Conservation (phyloP, 345 rosid genomes). For the Limnanthes douglasii region DNA sequence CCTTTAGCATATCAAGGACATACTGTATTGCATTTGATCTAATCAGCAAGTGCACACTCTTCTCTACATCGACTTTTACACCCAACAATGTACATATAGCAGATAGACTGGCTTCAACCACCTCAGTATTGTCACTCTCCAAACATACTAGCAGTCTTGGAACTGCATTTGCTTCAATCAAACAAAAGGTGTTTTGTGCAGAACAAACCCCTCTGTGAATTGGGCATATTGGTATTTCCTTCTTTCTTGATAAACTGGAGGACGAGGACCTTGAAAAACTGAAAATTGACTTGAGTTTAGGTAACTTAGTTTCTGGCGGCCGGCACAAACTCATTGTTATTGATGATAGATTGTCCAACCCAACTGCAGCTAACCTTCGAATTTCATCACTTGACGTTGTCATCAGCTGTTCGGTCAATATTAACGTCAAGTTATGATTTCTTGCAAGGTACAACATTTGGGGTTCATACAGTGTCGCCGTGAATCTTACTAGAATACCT, state of each 20-base stretch:
- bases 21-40: constrained; percentile 36
- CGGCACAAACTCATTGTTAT: constrained; percentile 44
- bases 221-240: constrained; percentile 25
- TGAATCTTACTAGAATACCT: constrained; percentile 77
- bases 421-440: constrained; percentile 46
- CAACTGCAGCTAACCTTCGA: constrained; percentile 68
- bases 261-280: constrained; percentile 28
- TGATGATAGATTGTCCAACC: constrained; percentile 68
- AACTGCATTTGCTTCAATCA: constrained; percentile 73
- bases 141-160: constrained; percentile 57
- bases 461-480: constrained; percentile 63
- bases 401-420: constrained; percentile 63
- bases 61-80: constrained; percentile 65
- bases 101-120: constrained; percentile 70
- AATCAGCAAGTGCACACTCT: constrained; percentile 43
- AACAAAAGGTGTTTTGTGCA: constrained; percentile 64
- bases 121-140: constrained; percentile 57
- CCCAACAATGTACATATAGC: constrained; percentile 74
- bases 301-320: constrained; percentile 25
- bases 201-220: constrained; percentile 84
- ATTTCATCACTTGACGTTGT: constrained; percentile 68
- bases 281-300: constrained; percentile 29
- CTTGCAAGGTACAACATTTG: constrained; percentile 46
- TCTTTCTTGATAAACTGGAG: constrained; percentile 30
- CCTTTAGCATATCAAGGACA: constrained; percentile 49